Evolutionary conservation across 1,284 basidiomycete genomes (phyloP).

Genomic region (Cutaneotrichosporon daszewskae): DNA sequence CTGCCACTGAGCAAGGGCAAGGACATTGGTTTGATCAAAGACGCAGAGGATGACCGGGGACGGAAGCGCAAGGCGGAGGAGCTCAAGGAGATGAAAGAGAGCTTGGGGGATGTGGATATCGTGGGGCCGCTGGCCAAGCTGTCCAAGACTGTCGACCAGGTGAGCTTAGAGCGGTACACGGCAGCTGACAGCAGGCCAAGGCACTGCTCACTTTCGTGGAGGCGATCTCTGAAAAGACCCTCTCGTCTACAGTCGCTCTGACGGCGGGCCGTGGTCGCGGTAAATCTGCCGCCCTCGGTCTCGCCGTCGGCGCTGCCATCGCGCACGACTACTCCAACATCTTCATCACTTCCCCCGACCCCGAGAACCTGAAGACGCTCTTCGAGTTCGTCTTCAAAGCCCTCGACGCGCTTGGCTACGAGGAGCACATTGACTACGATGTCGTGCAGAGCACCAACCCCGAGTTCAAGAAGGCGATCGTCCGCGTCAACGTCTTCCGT

Average conservation of each 20-base stretch:
- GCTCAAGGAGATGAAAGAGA: slow-evolving; percentile 74
- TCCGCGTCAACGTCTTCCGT: slow-evolving; percentile 90
- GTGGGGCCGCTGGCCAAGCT: slow-evolving; percentile 85
- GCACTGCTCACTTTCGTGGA: slow-evolving; percentile 88
- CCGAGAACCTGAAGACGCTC: slow-evolving; percentile 95
- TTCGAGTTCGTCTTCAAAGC: slow-evolving; percentile 99
- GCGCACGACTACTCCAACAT: slow-evolving; percentile 96
- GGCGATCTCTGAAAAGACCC: slow-evolving; percentile 82
- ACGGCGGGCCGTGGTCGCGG: slow-evolving; percentile 93
- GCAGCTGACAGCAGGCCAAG: slow-evolving; percentile 53
- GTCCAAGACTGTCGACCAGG: slow-evolving; percentile 90
- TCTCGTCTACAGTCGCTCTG: slow-evolving; percentile 90
- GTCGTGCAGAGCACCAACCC: slow-evolving; percentile 89
- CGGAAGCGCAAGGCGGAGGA: slow-evolving; percentile 51
- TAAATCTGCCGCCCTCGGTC: slow-evolving; percentile 91
- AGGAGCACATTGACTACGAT: slow-evolving; percentile 97
- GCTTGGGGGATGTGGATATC: slow-evolving; percentile 75
- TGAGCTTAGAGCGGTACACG: slow-evolving; percentile 17
- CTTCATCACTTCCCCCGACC: slow-evolving; percentile 95
- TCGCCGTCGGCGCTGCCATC: slow-evolving; percentile 88
- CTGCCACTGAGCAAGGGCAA: slow-evolving; percentile 94
- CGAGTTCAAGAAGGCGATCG: slow-evolving; percentile 92
- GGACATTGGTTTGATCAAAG: slow-evolving; percentile 61
- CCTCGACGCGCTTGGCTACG: slow-evolving; percentile 87
- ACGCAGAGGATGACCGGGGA: slow-evolving; percentile 40